Conservation (phyloP, 306 rosid species). For the Trifolium repens region DNA sequence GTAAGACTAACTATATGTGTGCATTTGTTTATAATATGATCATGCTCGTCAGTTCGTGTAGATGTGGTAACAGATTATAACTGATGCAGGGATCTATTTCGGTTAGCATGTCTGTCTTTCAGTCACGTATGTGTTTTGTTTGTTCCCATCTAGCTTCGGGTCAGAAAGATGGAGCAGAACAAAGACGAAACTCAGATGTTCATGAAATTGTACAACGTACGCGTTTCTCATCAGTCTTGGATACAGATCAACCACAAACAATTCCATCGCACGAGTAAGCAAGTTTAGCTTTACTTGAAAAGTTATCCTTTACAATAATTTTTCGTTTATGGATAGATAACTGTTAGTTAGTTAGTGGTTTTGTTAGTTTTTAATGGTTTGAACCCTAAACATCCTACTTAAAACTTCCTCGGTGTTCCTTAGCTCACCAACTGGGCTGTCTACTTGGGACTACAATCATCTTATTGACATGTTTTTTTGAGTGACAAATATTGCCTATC, state of each 20-base stretch:
- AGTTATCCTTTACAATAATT: no score
- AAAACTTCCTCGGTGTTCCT: no score
- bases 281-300: constrained; percentile 36
- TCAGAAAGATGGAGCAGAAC: constrained; percentile 88
- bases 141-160: constrained; percentile 97
- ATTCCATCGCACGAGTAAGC: constrained; percentile 87
- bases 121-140: constrained; percentile 87
- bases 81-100: constrained; percentile 87
- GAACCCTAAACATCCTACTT: no score
- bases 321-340: no score
- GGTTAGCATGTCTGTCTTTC: constrained; percentile 86
- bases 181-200: constrained; percentile 82
- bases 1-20: neutral
- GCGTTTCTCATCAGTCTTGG: constrained; percentile 69
- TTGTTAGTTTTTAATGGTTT: no score
- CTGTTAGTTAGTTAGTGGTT: no score
- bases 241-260: constrained; percentile 76
- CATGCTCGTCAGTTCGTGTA: neutral
- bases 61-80: neutral
- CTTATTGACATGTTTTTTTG: neutral
- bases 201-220: constrained; percentile 82
- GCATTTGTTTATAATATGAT: neutral
- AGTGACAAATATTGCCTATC: neutral
- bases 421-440: no score
- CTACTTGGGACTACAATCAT: no score